These are phyloP conservation scores for Thielaviopsis euricoi DNA, from an alignment of 2,329 filamentous ascomycete genomes.

Conservation along the genomic window DNA sequence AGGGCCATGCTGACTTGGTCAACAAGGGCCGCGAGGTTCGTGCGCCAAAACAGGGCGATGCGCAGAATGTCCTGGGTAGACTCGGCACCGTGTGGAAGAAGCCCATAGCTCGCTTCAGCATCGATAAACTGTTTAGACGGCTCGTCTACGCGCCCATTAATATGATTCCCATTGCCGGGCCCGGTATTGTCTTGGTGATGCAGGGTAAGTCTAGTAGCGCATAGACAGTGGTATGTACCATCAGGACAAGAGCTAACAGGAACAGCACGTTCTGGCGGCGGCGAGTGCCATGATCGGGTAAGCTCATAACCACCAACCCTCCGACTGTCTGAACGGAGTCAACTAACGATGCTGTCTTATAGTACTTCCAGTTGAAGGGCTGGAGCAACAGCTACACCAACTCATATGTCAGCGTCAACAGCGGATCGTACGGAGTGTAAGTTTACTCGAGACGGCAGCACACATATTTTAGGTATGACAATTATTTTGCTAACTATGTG, in stretches of 20 bases:
- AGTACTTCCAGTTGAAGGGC: conserved; percentile 86
- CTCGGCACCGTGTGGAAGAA: conserved; percentile 41
- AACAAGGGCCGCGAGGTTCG: conserved; percentile 59
- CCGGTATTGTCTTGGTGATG: conserved; percentile 40
- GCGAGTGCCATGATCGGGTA: conserved; percentile 35
- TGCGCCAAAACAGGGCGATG: conserved; percentile 24
- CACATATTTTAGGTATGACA: too few relatives aligned
- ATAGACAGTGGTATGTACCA: too few relatives aligned
- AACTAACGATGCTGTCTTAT: conserved; percentile 27
- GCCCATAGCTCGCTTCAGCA: conserved; percentile 39
- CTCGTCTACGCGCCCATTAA: conserved; percentile 81
- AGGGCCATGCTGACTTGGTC: conserved; percentile 43
- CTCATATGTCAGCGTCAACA: conserved; percentile 53
- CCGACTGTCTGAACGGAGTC: background rate
- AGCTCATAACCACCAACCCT: conserved; percentile 15
- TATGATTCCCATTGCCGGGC: conserved; percentile 74
- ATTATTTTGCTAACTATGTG: too few relatives aligned
- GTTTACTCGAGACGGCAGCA: conserved; percentile 18
- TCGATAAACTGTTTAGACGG: conserved; percentile 55
- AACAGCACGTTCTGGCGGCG: conserved; percentile 31
- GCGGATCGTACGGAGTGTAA: conserved; percentile 67
- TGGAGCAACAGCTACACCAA: conserved; percentile 52
- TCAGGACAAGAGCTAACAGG: background rate
- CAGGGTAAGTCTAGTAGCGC: conserved; percentile 39
- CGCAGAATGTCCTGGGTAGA: conserved; percentile 32